Evolutionary conservation across 2,329 filamentous ascomycete genomes (phyloP).

Genomic region (Neofusicoccum kwambonambiense): DNA sequence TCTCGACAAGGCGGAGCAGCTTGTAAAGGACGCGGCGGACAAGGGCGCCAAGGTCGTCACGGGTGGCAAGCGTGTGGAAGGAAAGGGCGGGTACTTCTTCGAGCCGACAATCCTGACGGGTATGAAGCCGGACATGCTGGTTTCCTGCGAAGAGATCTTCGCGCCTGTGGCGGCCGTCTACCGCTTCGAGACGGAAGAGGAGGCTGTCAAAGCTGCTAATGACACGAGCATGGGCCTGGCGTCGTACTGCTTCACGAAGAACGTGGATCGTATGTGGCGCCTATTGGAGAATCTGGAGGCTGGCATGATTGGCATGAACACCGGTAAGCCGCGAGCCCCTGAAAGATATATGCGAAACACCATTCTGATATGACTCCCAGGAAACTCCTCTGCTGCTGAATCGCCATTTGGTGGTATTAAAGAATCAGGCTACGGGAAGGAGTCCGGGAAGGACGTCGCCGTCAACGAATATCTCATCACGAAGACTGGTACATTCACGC

Average conservation of each 20-base stretch:
- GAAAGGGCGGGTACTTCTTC: conserved; percentile 30
- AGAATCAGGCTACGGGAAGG: conserved; percentile 62
- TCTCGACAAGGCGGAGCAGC: conserved; percentile 56
- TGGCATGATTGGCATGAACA: conserved; percentile 36
- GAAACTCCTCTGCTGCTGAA: conserved; percentile 52
- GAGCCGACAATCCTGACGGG: conserved; percentile 33
- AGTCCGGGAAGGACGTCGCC: conserved; percentile 60
- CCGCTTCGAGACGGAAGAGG: conserved; percentile 40
- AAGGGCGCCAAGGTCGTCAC: conserved; percentile 64
- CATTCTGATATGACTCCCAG: background rate
- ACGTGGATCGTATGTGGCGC: conserved; percentile 38
- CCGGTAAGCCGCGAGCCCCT: background rate
- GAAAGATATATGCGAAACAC: too few relatives aligned
- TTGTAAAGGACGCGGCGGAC: conserved; percentile 64
- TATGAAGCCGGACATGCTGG: conserved; percentile 33
- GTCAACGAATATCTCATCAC: conserved; percentile 58
- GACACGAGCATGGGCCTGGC: conserved; percentile 40
- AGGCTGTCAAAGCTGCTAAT: conserved; percentile 39
- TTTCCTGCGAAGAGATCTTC: conserved; percentile 40
- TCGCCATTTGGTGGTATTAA: conserved; percentile 63
- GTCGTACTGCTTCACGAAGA: conserved; percentile 40
- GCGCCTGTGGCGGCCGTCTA: conserved; percentile 37
- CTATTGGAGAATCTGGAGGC: conserved; percentile 30
- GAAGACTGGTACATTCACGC: conserved; percentile 60
- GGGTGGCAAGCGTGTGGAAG: conserved; percentile 55